Conservation (phyloP, 2,329 filamentous ascomycete species). For the Colletotrichum limetticola region DNA sequence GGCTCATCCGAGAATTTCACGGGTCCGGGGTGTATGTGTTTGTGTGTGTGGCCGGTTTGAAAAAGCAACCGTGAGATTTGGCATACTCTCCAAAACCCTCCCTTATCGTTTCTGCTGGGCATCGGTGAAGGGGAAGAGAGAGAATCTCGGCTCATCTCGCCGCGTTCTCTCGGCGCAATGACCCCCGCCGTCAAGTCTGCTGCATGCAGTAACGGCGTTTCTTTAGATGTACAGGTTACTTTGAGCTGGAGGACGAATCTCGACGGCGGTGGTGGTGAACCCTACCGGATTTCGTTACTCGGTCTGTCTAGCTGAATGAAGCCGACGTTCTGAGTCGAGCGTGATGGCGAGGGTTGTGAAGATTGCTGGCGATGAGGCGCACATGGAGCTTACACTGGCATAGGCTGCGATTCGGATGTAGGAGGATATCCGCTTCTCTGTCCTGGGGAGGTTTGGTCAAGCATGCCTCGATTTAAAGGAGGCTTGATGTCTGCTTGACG, state of each 20-base stretch:
- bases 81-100: neutral
- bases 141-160: neutral
- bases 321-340: neutral
- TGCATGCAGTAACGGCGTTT: conserved; percentile 24
- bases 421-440: neutral
- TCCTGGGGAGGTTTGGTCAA: neutral
- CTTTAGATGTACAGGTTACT: conserved; percentile 3
- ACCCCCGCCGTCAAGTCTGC: neutral
- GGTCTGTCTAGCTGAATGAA: neutral
- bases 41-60: too few species aligned
- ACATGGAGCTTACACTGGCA: neutral
- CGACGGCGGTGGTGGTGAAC: too few species aligned
- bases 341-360: neutral
- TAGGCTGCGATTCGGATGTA: neutral
- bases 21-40: too few species aligned
- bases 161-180: too few species aligned
- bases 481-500: too few species aligned
- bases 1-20: neutral
- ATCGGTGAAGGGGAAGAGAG: neutral
- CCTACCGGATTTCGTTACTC: too few species aligned
- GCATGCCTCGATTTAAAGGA: too few species aligned
- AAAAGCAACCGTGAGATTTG: neutral
- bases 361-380: neutral
- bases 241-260: conserved; percentile 6
- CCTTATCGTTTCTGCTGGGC: too few species aligned